phyloP scores from a whole-genome alignment of 2,329 filamentous ascomycete genomes.

The Arthroderma sp. region DNA sequence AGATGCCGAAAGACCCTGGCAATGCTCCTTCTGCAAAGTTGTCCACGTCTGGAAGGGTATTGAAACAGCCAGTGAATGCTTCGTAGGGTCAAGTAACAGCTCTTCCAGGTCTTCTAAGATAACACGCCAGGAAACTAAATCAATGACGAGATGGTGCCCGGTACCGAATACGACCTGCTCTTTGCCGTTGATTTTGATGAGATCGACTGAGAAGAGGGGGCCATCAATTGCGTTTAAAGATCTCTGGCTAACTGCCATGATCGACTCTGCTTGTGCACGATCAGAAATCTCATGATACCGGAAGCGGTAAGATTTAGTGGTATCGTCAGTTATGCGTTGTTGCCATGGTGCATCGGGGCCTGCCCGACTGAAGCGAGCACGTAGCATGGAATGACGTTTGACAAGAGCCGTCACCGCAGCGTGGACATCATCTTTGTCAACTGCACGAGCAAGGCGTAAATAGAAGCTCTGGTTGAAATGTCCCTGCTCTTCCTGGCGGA shows the following conservation, averaged over 20 bases:
- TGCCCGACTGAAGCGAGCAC: slow-evolving; percentile 13
- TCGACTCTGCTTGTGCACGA: slow-evolving; percentile 15
- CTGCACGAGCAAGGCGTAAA: slow-evolving; percentile 6
- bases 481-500: slow-evolving; percentile 4
- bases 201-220: slow-evolving; percentile 15
- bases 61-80: slow-evolving; percentile 18
- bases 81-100: slow-evolving; percentile 18
- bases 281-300: slow-evolving; percentile 16
- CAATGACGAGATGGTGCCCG: slow-evolving; percentile 22
- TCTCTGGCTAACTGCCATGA: slow-evolving; percentile 19
- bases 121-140: slow-evolving; percentile 12
- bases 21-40: slow-evolving; percentile 19
- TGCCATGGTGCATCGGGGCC: slow-evolving; percentile 17
- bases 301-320: slow-evolving; percentile 22
- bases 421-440: slow-evolving; percentile 4
- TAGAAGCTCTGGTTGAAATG: slow-evolving; percentile 18
- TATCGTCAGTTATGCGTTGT: slow-evolving; percentile 14
- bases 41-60: slow-evolving; percentile 29
- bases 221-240: slow-evolving; percentile 21
- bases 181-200: slow-evolving; percentile 20
- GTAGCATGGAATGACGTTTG: slow-evolving; percentile 15
- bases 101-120: slow-evolving; percentile 12
- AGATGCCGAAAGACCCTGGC: slow-evolving; percentile 5
- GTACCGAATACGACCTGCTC: slow-evolving; percentile 19
- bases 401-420: slow-evolving; percentile 10